Base-by-base conservation (phyloP, 129 eudicot species). In the Kitagawia praeruptora region DNA sequence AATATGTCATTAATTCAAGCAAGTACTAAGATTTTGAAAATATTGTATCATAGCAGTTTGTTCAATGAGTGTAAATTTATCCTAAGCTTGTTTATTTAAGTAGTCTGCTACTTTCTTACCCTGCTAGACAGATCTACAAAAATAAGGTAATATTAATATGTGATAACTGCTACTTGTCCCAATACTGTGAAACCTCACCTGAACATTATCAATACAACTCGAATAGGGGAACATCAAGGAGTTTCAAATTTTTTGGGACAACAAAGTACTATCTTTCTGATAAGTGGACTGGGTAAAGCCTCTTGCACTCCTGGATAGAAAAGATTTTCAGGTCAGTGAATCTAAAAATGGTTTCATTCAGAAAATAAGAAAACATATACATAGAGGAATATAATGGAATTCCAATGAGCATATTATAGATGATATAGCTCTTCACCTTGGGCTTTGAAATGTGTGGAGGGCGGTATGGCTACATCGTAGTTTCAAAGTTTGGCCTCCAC, bases 201-300 rank as follows among this genome's bases (percentile, higher is more conserved):
- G 93, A 80, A 89, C 93, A 27, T 87, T 87, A 64, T 89, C 93
- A n/a, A 19, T 89, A 89, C 74, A 89, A 84, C 85, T 89, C 93
- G 82, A 89, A 89, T 46, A 89, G 81, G 40, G 93, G 91, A 79
- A 87, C 93, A 69, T 88, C 92, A 47, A 89, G 87, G 77, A 89
- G 87, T 80, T 87, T 87, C 54, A 92, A 84, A 83, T 95, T 95
- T 86, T 92, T 92, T 23, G 98, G 98, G 79, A 95, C 98, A 40
- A 96, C 98, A 90, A 95, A 95, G 88, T 88, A 92, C 85, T 92
- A 96, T 82, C 93, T 84, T 84, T 90, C 98, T 25, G 97, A 85
- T 73, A 95, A 82, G 86, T 91, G 93, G 67, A 95, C 97, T 85
- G 90, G 84, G 80, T 77, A 92, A 74, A 95, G 93, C 79, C 90